Conservation (phyloP, 2,329 filamentous ascomycete genomes). For the Pyrenophora graminea region DNA sequence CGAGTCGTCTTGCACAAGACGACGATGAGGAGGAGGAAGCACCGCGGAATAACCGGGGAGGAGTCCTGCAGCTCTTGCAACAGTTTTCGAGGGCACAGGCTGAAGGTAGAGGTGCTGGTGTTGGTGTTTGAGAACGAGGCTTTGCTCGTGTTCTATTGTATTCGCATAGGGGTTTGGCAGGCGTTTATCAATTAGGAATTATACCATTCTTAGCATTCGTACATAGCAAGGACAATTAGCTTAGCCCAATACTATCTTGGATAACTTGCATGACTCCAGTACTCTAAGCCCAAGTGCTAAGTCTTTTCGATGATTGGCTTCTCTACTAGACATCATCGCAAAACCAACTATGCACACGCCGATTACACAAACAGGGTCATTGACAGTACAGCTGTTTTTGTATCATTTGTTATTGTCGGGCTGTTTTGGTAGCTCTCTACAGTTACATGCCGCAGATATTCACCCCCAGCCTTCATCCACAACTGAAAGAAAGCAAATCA, state of each 20-base stretch:
- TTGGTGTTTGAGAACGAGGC: slow-evolving; percentile 31
- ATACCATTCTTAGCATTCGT: slow-evolving; percentile 9
- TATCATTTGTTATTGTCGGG: slow-evolving; percentile 43
- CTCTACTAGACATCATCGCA: not conserved
- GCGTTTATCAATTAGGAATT: slow-evolving; percentile 4
- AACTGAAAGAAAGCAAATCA: slow-evolving; percentile 43
- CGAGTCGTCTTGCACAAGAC: slow-evolving; percentile 47
- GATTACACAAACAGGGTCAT: no score
- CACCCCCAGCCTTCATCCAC: slow-evolving; percentile 39
- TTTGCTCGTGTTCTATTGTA: not conserved
- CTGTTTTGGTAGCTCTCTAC: slow-evolving; percentile 37
- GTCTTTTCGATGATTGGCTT: not conserved
- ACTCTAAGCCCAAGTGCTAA: no score
- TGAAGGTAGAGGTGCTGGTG: slow-evolving; percentile 50
- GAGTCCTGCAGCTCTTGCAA: slow-evolving; percentile 67
- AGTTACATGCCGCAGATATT: slow-evolving; percentile 28
- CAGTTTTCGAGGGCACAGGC: slow-evolving; percentile 68
- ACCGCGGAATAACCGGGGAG: slow-evolving; percentile 52
- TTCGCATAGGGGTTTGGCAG: slow-evolving; percentile 5
- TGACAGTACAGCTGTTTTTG: slow-evolving; percentile 14
- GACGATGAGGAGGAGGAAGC: slow-evolving; percentile 56
- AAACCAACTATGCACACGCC: no score
- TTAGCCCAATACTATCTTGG: not conserved
- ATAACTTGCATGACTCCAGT: no score
- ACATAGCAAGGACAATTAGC: not conserved